Conservation (phyloP, 805 yeast genomes). For the Scheffersomyces ergatensis region DNA sequence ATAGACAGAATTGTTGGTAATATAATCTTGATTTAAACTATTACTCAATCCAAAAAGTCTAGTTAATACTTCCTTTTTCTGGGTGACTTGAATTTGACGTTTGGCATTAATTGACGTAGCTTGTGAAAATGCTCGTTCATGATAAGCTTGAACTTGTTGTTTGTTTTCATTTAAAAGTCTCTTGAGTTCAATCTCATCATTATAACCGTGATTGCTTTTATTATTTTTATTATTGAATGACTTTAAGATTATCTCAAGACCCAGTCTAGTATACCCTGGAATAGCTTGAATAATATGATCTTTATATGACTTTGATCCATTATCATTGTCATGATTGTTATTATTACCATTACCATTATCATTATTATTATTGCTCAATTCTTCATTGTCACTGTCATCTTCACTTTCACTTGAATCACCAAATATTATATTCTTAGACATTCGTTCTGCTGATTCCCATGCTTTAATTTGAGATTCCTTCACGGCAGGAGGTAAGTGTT, state of each 20-base stretch:
- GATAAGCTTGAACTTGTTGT: slow-evolving; percentile 28
- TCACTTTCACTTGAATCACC: slow-evolving; percentile 24
- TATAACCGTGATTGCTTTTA: neutral
- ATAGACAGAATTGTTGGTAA: slow-evolving; percentile 40
- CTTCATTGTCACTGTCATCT: slow-evolving; percentile 15
- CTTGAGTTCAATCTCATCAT: slow-evolving; percentile 19
- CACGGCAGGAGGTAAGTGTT: slow-evolving; percentile 28
- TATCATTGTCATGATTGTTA: too few relatives aligned
- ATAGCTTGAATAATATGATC: slow-evolving; percentile 19
- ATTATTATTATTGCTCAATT: slow-evolving; percentile 4
- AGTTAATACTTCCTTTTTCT: slow-evolving; percentile 37
- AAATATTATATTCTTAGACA: slow-evolving; percentile 33
- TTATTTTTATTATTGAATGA: slow-evolving; percentile 11
- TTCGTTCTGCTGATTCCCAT: slow-evolving; percentile 45
- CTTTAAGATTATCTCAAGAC: slow-evolving; percentile 23
- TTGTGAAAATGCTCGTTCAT: slow-evolving; percentile 32
- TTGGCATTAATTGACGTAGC: slow-evolving; percentile 30
- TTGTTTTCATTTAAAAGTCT: slow-evolving; percentile 24
- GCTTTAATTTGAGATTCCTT: slow-evolving; percentile 42
- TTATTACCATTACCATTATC: neutral
- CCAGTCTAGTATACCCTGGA: slow-evolving; percentile 41
- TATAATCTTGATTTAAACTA: slow-evolving; percentile 35
- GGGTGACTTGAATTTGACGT: slow-evolving; percentile 38
- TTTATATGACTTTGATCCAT: slow-evolving; percentile 4
- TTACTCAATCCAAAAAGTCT: slow-evolving; percentile 39